Base-by-base conservation (phyloP, 2,329 filamentous ascomycete genomes). In the Teratosphaeria epicoccoides region DNA sequence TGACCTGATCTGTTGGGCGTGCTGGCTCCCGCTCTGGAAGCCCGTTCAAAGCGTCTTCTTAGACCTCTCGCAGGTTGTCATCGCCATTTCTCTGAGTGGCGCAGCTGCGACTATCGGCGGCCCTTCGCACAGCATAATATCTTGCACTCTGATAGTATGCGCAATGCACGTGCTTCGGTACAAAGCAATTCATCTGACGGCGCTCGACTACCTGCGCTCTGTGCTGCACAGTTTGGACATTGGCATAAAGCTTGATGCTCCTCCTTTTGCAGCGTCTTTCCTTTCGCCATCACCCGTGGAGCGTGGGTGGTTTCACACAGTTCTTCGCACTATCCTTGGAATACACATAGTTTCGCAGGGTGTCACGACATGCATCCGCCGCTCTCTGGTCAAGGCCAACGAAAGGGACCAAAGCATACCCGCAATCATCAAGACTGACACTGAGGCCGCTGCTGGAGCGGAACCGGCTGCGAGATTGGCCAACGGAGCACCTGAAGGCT, bases 61-160 rank as follows among this genome's bases (percentile, higher is more conserved):
- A 60, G 90, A 96, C 66, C 78, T 95, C 49, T 88, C 90, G 54
- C 91, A 96, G 70, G 87, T 91, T 53, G 88, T 95, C 65, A 94
- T 96, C 64, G 90, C 90, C 53, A 82, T 95, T 52, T 94, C 89
- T 0, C 74, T 96, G 10, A 90, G 90, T 56, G 90, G 89, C 54
- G 88, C 88, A 53, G 85, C 82, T 6, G 82, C 79, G 57, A 81
- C 82, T 6, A 79, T 78, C 59, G 80, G 83, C 54, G 82, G 83
- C 49, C 82, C 84, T 4, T 83, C 83, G 51, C 82, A 83, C 62
- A 87, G 85, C 63, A 81, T 87, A 46, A 76, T 86, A 48, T 79
- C 84, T 40, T 88, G 84, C 66, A 78, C 87, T 58, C 72, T 79
- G 57, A 84, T 88, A 68, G 83, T 90, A 60, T 68, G 72, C 56